Base-by-base conservation (phyloP, 73 alveolate genomes). In the Strombidium stylifer region DNA sequence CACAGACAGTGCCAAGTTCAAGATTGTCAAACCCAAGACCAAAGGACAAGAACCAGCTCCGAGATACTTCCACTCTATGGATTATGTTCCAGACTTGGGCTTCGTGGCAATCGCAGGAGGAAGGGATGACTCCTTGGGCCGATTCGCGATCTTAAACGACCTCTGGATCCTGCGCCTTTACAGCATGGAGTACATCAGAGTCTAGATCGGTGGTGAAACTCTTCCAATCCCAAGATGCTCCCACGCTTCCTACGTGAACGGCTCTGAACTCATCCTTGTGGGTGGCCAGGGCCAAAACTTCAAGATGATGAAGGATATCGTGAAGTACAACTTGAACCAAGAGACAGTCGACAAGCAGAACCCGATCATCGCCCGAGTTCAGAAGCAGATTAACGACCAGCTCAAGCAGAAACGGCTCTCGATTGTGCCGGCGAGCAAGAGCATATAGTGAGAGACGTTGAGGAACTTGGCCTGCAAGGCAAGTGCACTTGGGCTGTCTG, bases 1-100 rank as follows among this genome's bases (percentile, higher is more conserved):
- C 45, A 73, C 37, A 92, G 58, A 15, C 40, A 49, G n/a, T n/a
- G n/a, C 11, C 60, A 67, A 3, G 39, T 30, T 1, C 19, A 35
- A 82, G 51, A 77, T 91, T 78, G 52, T 72, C 10, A 50, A 51
- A 55, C 91, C 93, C 1, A 85, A 71, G 20, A 75, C 94, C 0
- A 67, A 66, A 69, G 98, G 98, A 6, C 57, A 83, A 39, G 56
- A 87, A 0, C 98, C 98, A 7, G 53, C 83, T 0, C 91, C 96
- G 0, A 64, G 98, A 72, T 93, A 85, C 74, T 69, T 73, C 46
- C 98, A 93, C 79, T 53, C 93, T 2, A 78, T 89, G 93, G 87
- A 90, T 69, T 86, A 37, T 67, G 70, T 61, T 66, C 84, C 69
- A 56, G 68, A 85, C 37, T 73, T 88, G 15, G 86, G 90, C 77